phyloP scores from a whole-genome alignment of 345 rosid species.

The Eucalyptus cladocalyx region DNA sequence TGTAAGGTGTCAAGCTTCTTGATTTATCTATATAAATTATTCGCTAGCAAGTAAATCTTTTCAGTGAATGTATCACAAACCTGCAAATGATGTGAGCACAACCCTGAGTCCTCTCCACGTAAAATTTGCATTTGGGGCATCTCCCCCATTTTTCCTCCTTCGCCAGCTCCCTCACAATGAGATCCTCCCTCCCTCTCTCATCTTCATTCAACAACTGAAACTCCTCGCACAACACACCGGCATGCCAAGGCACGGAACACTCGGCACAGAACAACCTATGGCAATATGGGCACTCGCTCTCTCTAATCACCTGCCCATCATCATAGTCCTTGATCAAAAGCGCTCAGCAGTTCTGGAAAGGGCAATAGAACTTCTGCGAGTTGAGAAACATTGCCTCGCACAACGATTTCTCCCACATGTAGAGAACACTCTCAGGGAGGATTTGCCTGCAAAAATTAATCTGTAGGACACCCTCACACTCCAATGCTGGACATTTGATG shows the following conservation, averaged over 20 bases:
- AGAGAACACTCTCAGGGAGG: constrained; percentile 30
- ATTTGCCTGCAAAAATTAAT: constrained; percentile 25
- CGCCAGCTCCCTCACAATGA: constrained; percentile 27
- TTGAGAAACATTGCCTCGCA: constrained; percentile 28
- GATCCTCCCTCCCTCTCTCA: constrained; percentile 24
- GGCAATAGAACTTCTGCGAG: constrained; percentile 39
- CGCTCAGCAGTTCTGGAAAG: constrained; percentile 61
- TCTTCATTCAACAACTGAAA: constrained; percentile 11
- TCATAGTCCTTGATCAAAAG: constrained; percentile 20
- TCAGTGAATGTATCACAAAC: background rate
- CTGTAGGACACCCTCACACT: constrained; percentile 29
- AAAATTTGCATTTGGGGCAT: constrained; percentile 27
- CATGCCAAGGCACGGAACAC: constrained; percentile 28
- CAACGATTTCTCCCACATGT: constrained; percentile 40
- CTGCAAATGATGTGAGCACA: constrained; percentile 36
- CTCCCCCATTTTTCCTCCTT: constrained; percentile 20
- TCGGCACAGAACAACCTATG: constrained; percentile 39
- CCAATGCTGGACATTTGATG: constrained; percentile 41
- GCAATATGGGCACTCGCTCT: constrained; percentile 58
- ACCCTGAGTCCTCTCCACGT: constrained; percentile 23
- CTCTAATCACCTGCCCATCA: constrained; percentile 8
- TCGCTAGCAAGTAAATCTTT: background rate
- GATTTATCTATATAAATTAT: no score
- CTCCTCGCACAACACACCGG: constrained; percentile 16
- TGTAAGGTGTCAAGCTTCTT: background rate